These are phyloP conservation scores for Phytophthora kernoviae DNA, from an alignment of 352 stramenopile species.

Conservation along the genomic window DNA sequence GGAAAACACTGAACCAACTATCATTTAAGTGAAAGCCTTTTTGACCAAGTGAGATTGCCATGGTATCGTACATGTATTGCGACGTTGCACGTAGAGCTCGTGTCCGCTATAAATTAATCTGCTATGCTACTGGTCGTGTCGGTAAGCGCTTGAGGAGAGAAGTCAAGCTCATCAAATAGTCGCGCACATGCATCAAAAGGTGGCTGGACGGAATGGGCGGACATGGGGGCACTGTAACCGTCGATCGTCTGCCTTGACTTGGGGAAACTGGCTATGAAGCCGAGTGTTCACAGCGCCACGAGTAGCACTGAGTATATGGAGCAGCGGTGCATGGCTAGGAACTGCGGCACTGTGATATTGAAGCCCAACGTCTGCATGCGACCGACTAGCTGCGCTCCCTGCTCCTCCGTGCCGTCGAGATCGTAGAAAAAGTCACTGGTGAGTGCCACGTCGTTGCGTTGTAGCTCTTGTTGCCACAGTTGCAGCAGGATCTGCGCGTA, in stretches of 20 bases:
- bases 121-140: conserved; percentile 26
- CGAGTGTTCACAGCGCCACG: conserved; percentile 46
- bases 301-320: conserved; percentile 77
- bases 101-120: conserved; percentile 42
- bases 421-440: conserved; percentile 75
- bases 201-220: not conserved
- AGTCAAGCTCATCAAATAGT: conserved; percentile 5
- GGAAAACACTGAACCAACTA: conserved; percentile 12
- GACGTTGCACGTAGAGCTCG: conserved; percentile 7
- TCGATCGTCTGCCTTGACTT: not conserved
- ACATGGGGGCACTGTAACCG: no score
- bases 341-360: conserved; percentile 63
- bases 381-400: conserved; percentile 59
- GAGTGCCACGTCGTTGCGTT: conserved; percentile 60
- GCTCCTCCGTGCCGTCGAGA: conserved; percentile 59
- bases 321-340: conserved; percentile 66
- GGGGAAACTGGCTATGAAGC: conserved; percentile 8
- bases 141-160: conserved; percentile 5
- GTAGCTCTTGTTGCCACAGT: conserved; percentile 69
- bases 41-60: not conserved
- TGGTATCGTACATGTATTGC: conserved; percentile 34
- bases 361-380: conserved; percentile 71
- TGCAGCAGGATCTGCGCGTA: conserved; percentile 70
- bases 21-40: not conserved
- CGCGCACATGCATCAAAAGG: conserved; percentile 12